Evolutionary conservation across 257 asterid species (phyloP).

Genomic region (Solanum chmielewskii): DNA sequence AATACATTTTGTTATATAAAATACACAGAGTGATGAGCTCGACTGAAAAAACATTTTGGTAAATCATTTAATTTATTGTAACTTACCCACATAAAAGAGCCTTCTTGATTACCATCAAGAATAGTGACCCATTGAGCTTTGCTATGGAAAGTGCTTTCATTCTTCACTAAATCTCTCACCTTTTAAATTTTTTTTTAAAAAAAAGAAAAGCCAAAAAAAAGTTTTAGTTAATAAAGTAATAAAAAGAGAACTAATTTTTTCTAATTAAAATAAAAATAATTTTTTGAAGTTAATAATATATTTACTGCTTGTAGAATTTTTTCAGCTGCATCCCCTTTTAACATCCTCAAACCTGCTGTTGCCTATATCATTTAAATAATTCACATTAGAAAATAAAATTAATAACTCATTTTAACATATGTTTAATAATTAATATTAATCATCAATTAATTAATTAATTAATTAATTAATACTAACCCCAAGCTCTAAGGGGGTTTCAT

Average conservation of each 20-base stretch:
- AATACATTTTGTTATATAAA: rapidly evolving
- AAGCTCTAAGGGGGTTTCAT: conserved; percentile 50
- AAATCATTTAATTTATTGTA: neutral
- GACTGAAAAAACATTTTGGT: too few species aligned
- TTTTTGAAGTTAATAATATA: neutral
- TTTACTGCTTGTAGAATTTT: conserved; percentile 69
- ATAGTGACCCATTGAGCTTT: conserved; percentile 58
- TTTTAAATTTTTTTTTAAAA: conserved; percentile 2
- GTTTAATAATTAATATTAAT: neutral
- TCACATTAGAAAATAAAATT: neutral
- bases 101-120: conserved; percentile 79
- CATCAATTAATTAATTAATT: neutral
- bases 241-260: neutral
- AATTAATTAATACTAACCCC: conserved; percentile 40
- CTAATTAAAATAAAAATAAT: neutral
- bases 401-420: neutral
- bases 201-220: neutral
- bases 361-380: conserved; percentile 40
- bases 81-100: conserved; percentile 78
- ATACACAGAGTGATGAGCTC: too few species aligned
- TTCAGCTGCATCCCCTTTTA: conserved; percentile 72
- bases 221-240: neutral
- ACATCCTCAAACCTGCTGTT: conserved; percentile 79
- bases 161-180: conserved; percentile 69
- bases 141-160: conserved; percentile 46